Evolutionary conservation across 345 rosid genomes (phyloP).

Genomic region (Gossypium longicalyx): DNA sequence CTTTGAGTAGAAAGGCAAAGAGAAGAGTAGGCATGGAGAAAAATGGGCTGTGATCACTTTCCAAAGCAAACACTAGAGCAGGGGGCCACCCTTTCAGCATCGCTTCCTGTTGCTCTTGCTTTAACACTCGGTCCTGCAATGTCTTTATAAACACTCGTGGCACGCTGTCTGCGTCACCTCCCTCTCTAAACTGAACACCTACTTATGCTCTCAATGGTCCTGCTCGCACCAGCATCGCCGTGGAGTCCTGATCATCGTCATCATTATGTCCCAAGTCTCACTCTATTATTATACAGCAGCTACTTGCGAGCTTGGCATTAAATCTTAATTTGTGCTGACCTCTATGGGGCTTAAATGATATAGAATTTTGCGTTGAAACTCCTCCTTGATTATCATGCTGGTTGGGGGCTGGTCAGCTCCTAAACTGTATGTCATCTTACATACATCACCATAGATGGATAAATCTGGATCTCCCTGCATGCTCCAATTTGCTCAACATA

Average conservation of each 20-base stretch:
- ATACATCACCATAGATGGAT: slow-evolving; percentile 2
- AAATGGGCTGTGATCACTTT: slow-evolving; percentile 4
- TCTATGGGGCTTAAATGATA: background rate
- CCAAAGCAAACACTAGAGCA: slow-evolving; percentile 1
- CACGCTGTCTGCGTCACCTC: background rate
- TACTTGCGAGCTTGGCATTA: background rate
- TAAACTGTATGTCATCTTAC: background rate
- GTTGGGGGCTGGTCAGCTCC: background rate
- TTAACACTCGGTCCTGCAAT: background rate
- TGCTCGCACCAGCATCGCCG: background rate
- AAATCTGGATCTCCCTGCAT: slow-evolving; percentile 9
- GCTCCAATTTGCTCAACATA: background rate
- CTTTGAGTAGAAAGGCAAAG: background rate
- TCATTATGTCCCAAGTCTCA: background rate
- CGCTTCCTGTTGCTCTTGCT: background rate
- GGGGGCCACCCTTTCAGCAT: slow-evolving; percentile 4
- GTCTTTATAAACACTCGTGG: slow-evolving; percentile 1
- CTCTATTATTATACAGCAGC: too few relatives aligned
- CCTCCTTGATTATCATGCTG: slow-evolving; percentile 5
- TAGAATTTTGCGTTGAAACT: slow-evolving; percentile 4
- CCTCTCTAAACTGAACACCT: background rate
- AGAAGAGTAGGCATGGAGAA: background rate
- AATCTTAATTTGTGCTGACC: background rate
- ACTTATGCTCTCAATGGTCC: background rate
- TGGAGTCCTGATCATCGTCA: background rate